Percentiles rank a stretch among this genome's conserved stretches.
Evolutionary conservation across 176 grass and related monocot genomes (phyloP).

Genomic region (Eleusine coracana): DNA sequence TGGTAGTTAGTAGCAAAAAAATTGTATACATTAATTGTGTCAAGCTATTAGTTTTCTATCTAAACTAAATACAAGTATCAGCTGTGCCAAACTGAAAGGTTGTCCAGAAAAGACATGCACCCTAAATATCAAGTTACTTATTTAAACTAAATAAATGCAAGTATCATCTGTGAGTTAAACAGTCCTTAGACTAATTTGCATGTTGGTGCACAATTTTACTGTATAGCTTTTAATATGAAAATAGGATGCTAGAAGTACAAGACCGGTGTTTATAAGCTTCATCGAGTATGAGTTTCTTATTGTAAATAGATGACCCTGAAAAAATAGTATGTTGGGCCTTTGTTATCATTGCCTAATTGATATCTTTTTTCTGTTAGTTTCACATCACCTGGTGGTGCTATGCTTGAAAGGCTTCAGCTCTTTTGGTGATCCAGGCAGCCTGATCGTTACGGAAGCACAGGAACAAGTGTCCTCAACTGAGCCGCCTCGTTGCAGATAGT

Average conservation of each 20-base stretch:
- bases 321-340: background rate
- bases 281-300: background rate
- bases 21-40: background rate
- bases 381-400: background rate
- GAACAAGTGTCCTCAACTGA: background rate
- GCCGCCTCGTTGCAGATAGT: background rate
- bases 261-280: background rate
- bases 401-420: background rate
- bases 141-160: no score
- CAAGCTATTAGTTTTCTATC: background rate
- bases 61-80: background rate
- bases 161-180: no score
- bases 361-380: background rate
- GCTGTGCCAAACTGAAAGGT: background rate
- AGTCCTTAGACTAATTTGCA: background rate
- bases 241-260: background rate
- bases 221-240: background rate
- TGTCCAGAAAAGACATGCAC: background rate
- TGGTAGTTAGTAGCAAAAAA: background rate
- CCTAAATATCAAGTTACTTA: background rate
- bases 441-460: background rate
- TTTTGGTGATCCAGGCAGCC: background rate
- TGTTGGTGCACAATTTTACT: background rate
- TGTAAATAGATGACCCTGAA: background rate
- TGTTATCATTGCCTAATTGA: background rate